A percentile compares a stretch with the other conserved stretches of the same genome.
Evolutionary conservation across 257 asterid species (phyloP).

Genomic region (Gentiana dahurica): DNA sequence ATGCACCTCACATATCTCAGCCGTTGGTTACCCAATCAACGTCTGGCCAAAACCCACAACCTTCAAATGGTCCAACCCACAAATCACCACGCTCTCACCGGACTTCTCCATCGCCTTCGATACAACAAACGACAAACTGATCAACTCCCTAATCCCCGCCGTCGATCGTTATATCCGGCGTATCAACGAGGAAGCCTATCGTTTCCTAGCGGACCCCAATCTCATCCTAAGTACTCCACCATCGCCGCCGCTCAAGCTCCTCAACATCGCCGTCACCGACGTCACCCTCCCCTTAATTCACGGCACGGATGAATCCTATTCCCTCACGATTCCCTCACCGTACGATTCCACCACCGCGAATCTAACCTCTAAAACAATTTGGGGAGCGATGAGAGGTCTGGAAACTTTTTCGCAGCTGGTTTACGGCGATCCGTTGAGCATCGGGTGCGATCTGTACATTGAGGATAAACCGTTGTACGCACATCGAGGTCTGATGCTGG

Average conservation of each 20-base stretch:
- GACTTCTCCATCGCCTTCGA: conserved; percentile 37
- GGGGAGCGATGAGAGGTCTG: conserved; percentile 96
- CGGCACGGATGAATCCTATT: conserved; percentile 83
- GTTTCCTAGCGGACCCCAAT: conserved; percentile 35
- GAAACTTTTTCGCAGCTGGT: conserved; percentile 83
- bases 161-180: conserved; percentile 46
- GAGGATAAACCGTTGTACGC: conserved; percentile 53
- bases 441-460: conserved; percentile 44
- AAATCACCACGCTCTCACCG: conserved; percentile 42
- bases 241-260: conserved; percentile 27
- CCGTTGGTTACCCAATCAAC: conserved; percentile 49
- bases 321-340: conserved; percentile 31
- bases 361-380: conserved; percentile 38
- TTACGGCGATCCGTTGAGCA: conserved; percentile 34
- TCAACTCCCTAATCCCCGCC: conserved; percentile 46
- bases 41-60: conserved; percentile 89
- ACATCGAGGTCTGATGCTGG: conserved; percentile 72
- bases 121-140: conserved; percentile 29
- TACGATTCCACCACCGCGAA: conserved; percentile 23
- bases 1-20: conserved; percentile 27
- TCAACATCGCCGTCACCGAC: conserved; percentile 35
- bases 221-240: conserved; percentile 34
- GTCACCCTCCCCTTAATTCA: conserved; percentile 33
- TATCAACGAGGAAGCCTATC: conserved; percentile 38
- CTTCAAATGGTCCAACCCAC: conserved; percentile 61